Evolutionary conservation across 2,329 filamentous ascomycete genomes (phyloP), one percentile per base, ranked within the genome.

Genomic region (Pochonia chlamydosporia): DNA sequence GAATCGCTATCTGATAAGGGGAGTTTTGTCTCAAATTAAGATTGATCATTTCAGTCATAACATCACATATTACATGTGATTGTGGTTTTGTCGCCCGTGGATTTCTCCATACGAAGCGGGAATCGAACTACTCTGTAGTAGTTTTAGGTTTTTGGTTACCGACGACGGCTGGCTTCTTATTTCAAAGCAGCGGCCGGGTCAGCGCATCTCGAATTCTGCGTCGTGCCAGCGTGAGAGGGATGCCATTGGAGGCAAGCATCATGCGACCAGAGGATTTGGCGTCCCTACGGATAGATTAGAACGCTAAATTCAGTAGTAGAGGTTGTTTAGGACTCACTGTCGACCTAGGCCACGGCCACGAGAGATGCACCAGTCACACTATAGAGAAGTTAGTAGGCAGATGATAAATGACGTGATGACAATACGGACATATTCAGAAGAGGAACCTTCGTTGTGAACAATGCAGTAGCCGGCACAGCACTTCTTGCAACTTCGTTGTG

Each of bases 401-500:
- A 18, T 10, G 16, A 5, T 18, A 24, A 20, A 5, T 21, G 11
- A 21, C 13, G 20, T 21, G 8, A 36, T 14, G 24, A 20, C 25
- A 21, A 30, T 23, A 68, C 74, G 70, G 60, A 79, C 76, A 55
- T 72, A 65, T 30, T 75, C 82, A n/a, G 74, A 67, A 11, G 84
- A 87, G 35, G 86, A 92, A 14, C 88, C 87, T 55, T 90, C 87
- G 55, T 95, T 90, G 62, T 95, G 89, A 47, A 85, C 76, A 50
- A 85, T 76, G 64, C 91, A 96, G 63, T 95, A 96, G 44, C 87
- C 87, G 46, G 86, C 85, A 36, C 77, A 77, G 65, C 91, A 96
- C 49, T 76, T 76, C 51, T 72, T 76, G 63, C 91, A 96, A 28
- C 72, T 76, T 40, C 82, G 78, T 59, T 92, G 87, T 23, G 84